Evolutionary conservation across 2,329 filamentous ascomycete genomes (phyloP), one percentile per base, ranked within the genome.

Genomic region (Exserohilum turcica): DNA sequence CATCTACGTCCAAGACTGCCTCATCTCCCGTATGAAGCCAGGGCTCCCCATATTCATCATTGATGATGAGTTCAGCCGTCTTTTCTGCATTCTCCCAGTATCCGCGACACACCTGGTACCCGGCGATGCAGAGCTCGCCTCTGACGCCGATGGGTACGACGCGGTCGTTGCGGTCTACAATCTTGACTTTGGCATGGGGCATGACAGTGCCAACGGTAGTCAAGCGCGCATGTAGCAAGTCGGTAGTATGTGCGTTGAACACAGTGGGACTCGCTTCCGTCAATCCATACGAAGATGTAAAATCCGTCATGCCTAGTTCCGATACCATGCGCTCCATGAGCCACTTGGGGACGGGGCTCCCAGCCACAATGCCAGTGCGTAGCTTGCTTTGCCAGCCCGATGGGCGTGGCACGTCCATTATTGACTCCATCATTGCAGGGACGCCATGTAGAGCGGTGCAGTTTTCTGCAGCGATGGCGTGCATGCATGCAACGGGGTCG

Each of bases 191-290:
- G 15, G 75, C 76, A 65, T 93, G 89, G 3, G 90, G 90, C 78
- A 93, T 84, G 39, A 92, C 77, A 13, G 86, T 88, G 2, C 90
- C 90, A 0, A 92, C 90, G 0, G 89, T 92, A 2, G 83, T 85
- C 21, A 92, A 78, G 32, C 88, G 81, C 33, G 79, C 81, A 58
- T 86, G 78, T 43, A 91, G 82, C 1, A 84, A 82, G 71, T 92
- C 90, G 53, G 88, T 84, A 0, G 87, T 89, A 65, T 89, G 87
- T 9, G 90, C 87, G 63, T 91, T 92, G 79, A 92, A 92, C 74
- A 88, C 90, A 0, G 89, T 91, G 0, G 90, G 90, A 2, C 85
- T 88, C 0, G 90, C 87, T 76, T 93, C 90, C 0, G 90, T 93
- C 38, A 93, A 79, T 1, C 89, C 78, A 48, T 78, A 79, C 48